Percentiles rank a stretch among this genome's conserved stretches.
phyloP scores from a whole-genome alignment of 164 flowering plant species.

The Nymphaea colorata region DNA sequence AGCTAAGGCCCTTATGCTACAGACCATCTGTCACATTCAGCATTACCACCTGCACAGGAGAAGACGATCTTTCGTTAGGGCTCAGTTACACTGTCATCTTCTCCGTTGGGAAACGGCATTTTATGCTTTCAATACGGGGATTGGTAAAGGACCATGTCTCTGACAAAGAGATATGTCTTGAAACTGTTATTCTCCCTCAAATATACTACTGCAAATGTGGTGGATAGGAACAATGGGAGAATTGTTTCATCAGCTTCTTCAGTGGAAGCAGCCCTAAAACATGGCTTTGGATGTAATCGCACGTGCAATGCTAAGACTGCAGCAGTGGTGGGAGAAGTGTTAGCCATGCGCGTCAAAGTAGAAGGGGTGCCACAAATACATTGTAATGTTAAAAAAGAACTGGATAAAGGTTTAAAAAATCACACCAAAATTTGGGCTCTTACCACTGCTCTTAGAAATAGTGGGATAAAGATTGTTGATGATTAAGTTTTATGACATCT shows the following conservation, averaged over 20 bases:
- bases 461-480: conserved; percentile 58
- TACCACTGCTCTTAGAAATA: conserved; percentile 66
- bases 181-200: conserved; percentile 71
- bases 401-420: conserved; percentile 68
- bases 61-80: too few species aligned
- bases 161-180: conserved; percentile 57
- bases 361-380: conserved; percentile 82
- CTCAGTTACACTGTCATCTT: too few species aligned
- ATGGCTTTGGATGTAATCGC: conserved; percentile 59
- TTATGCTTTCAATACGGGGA: too few species aligned
- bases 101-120: too few species aligned
- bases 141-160: not conserved
- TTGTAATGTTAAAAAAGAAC: conserved; percentile 56
- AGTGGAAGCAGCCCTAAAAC: conserved; percentile 73
- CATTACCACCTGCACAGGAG: too few species aligned
- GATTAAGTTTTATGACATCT: conserved; percentile 10
- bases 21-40: too few species aligned
- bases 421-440: conserved; percentile 74
- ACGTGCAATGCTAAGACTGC: conserved; percentile 92
- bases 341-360: conserved; percentile 88
- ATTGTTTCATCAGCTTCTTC: conserved; percentile 83
- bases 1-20: too few species aligned
- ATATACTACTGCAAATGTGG: conserved; percentile 92
- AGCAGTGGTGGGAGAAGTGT: conserved; percentile 69
- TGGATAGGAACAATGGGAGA: conserved; percentile 70